Percentiles rank a stretch among this genome's conserved stretches.
These are phyloP conservation scores for Yamadazyma atmosphaerica DNA, from an alignment of 1,139 yeast genomes.

Conservation along the genomic window DNA sequence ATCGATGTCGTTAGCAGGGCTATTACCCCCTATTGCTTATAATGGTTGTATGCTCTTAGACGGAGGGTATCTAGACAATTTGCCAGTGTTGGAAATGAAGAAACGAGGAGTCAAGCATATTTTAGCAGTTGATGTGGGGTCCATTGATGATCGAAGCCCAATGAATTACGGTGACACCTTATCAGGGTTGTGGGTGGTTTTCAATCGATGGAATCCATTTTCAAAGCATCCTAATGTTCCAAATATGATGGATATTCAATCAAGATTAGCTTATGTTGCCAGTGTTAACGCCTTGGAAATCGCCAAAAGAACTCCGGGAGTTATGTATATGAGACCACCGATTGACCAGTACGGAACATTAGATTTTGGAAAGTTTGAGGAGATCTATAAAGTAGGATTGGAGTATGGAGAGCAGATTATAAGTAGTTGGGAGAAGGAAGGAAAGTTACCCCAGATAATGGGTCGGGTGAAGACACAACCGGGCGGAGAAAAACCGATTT, in stretches of 20 bases:
- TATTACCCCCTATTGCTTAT: slow-evolving; percentile 85
- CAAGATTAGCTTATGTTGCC: slow-evolving; percentile 90
- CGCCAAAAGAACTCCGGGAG: slow-evolving; percentile 84
- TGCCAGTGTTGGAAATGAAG: slow-evolving; percentile 91
- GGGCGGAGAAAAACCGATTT: slow-evolving; percentile 7
- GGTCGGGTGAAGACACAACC: slow-evolving; percentile 31
- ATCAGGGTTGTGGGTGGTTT: slow-evolving; percentile 87
- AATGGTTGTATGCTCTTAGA: slow-evolving; percentile 92
- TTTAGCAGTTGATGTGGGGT: slow-evolving; percentile 97
- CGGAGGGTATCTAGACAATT: slow-evolving; percentile 93
- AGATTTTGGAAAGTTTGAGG: slow-evolving; percentile 91
- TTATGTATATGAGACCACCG: slow-evolving; percentile 91
- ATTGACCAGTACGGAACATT: slow-evolving; percentile 88
- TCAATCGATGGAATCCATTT: slow-evolving; percentile 90
- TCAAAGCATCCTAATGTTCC: slow-evolving; percentile 88
- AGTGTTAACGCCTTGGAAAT: slow-evolving; percentile 89
- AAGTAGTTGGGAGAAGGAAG: slow-evolving; percentile 50
- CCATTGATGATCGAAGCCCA: slow-evolving; percentile 88
- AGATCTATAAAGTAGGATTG: slow-evolving; percentile 79
- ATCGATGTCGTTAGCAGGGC: slow-evolving; percentile 94
- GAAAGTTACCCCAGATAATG: slow-evolving; percentile 62
- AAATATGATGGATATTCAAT: slow-evolving; percentile 91
- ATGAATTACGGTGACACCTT: slow-evolving; percentile 91
- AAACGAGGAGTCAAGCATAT: slow-evolving; percentile 83
- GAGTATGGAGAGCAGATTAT: slow-evolving; percentile 67